Conservation (phyloP, 768 basidiomycete species). For the Suillus ampliporus region DNA sequence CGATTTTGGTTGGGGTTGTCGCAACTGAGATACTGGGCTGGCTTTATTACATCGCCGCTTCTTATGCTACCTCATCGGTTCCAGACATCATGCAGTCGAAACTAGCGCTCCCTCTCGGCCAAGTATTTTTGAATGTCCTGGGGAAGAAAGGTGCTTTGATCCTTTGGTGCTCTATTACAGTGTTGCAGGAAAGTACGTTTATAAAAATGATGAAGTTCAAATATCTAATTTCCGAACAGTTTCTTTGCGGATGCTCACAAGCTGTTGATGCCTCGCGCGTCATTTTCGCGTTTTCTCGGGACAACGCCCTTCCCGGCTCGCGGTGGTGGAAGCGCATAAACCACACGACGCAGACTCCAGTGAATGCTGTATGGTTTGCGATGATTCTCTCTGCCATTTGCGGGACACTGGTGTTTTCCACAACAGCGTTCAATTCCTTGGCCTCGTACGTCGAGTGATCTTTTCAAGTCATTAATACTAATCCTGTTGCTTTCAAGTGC, state of each 20-base stretch:
- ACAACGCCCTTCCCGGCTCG: constrained; percentile 45
- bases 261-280: constrained; percentile 53
- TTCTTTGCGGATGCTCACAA: constrained; percentile 51
- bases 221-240: constrained; percentile 30
- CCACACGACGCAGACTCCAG: constrained; percentile 37
- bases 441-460: constrained; percentile 33
- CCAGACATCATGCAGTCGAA: constrained; percentile 36
- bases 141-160: constrained; percentile 49
- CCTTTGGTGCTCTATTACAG: constrained; percentile 49
- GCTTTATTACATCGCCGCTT: constrained; percentile 47
- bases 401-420: constrained; percentile 41
- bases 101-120: constrained; percentile 47
- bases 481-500: constrained; percentile 22
- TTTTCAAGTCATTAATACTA: not conserved
- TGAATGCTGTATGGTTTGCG: constrained; percentile 50
- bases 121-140: constrained; percentile 45
- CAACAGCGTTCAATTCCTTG: constrained; percentile 38
- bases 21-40: constrained; percentile 48
- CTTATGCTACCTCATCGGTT: constrained; percentile 49
- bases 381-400: constrained; percentile 36
- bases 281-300: constrained; percentile 49
- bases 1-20: constrained; percentile 48
- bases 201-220: not conserved
- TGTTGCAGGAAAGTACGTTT: constrained; percentile 45
- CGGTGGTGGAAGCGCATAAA: constrained; percentile 43